Evolutionary conservation across 208 protist genomes (phyloP), one percentile per base, ranked within the genome.

Genomic region (Trypanosoma congolense): DNA sequence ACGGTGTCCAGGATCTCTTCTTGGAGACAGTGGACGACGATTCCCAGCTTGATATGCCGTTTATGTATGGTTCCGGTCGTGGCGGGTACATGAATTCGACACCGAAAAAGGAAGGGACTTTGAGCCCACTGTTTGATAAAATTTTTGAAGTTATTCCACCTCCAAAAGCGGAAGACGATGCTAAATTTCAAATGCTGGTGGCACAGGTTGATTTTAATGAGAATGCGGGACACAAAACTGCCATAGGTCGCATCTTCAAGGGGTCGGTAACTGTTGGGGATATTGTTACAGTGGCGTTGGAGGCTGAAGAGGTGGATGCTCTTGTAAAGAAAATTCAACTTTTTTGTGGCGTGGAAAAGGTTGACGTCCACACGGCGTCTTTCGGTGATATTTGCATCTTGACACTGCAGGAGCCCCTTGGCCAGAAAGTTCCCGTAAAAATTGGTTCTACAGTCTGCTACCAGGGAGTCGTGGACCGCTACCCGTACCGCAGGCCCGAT

Each of bases 1-100:
- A 90, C 59, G 92, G 96, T 28, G 69, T 99, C 8, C 93, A 98
- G 54, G 96, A 98, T 56, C 78, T 99, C 6, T 98, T 99, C 51
- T 75, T 97, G 8, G 83, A 93, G 38, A 86, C 96, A 6, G 95
- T 89, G 18, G 87, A 95, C 18, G 85, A 87, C 48, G 96, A 98
- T 30, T 79, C 75, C 21, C 96, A 99, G 78, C 74, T 99, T 2
- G 89, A 97, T 35, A 96, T 98, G 52, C 90, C 90, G 54, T 94
- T 98, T 48, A 65, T 98, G 29, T 98, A 97, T 72, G 95, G 93
- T 21, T 96, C 88, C 24, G 95, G 90, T 30, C 77, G 88, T 44
- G 69, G 75, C 43, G 97, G 97, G 18, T 98, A 95, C 77, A 92
- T 93, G 77, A 93, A 87, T 71, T 48, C 76, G 26, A 61, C 69